A percentile compares a stretch with the other conserved stretches of the same genome.
phyloP scores from a whole-genome alignment of 2,329 filamentous ascomycete genomes.

The Fusarium subglutinans region DNA sequence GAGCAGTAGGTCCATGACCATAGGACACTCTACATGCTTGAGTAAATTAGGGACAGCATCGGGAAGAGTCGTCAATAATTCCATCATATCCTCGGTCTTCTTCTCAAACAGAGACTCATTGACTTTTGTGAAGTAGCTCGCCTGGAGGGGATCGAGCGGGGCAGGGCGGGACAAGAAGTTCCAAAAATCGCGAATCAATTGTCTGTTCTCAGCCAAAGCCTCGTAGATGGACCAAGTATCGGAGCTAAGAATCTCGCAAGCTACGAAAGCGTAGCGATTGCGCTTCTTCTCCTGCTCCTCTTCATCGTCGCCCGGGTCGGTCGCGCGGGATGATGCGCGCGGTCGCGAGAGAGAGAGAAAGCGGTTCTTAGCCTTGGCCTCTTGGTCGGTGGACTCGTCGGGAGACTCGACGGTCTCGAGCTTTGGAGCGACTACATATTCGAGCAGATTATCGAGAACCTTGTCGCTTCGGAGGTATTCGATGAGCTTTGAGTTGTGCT shows the following conservation, averaged over 20 bases:
- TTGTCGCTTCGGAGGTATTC: slow-evolving; percentile 92
- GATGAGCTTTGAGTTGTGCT: slow-evolving; percentile 97
- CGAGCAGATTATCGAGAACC: slow-evolving; percentile 83
- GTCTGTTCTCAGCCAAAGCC: slow-evolving; percentile 85
- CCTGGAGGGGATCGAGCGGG: slow-evolving; percentile 90
- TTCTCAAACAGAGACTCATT: slow-evolving; percentile 98
- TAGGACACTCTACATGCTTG: slow-evolving; percentile 93
- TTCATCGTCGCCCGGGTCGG: slow-evolving; percentile 59
- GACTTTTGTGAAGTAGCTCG: slow-evolving; percentile 98
- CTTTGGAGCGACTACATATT: slow-evolving; percentile 88
- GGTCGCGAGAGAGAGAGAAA: slow-evolving; percentile 60
- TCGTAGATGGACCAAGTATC: slow-evolving; percentile 98
- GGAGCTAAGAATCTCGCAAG: slow-evolving; percentile 91
- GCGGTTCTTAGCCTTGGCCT: slow-evolving; percentile 58
- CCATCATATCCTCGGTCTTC: slow-evolving; percentile 97
- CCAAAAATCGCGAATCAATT: slow-evolving; percentile 87
- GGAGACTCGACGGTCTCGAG: slow-evolving; percentile 65
- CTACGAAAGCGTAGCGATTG: slow-evolving; percentile 91
- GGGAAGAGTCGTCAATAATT: slow-evolving; percentile 84
- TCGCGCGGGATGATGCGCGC: slow-evolving; percentile 62
- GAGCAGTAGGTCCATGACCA: slow-evolving; percentile 96
- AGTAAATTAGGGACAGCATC: slow-evolving; percentile 86
- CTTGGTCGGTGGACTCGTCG: slow-evolving; percentile 61
- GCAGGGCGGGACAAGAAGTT: slow-evolving; percentile 84
- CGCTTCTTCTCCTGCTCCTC: slow-evolving; percentile 91